Evolutionary conservation across 23 red algal species (phyloP).

Genomic region (Gracilaria domingensis): DNA sequence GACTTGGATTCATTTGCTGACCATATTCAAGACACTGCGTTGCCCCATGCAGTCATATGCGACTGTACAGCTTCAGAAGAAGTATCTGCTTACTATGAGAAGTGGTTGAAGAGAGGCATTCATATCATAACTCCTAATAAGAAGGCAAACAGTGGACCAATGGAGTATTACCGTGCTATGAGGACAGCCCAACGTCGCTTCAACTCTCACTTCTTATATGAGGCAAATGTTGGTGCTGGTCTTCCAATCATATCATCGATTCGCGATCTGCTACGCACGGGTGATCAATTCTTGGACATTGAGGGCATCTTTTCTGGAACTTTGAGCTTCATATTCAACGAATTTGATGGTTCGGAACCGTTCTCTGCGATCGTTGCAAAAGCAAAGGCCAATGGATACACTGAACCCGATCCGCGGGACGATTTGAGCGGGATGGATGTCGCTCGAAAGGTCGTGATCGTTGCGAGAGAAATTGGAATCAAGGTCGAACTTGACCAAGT

Average conservation of each 20-base stretch:
- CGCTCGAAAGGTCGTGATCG: constrained; percentile 94
- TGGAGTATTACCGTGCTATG: constrained; percentile 74
- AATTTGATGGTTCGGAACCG: constrained; percentile 84
- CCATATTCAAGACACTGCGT: constrained; percentile 81
- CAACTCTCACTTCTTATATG: constrained; percentile 99
- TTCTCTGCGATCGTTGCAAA: constrained; percentile 85
- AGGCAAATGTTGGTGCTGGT: constrained; percentile 98
- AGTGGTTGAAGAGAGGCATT: constrained; percentile 87
- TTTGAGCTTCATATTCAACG: constrained; percentile 97
- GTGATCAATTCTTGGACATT: constrained; percentile 92
- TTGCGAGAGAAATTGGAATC: constrained; percentile 94
- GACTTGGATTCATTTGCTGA: constrained; percentile 83
- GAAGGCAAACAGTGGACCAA: constrained; percentile 88
- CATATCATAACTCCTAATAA: constrained; percentile 98
- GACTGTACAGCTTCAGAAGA: constrained; percentile 96
- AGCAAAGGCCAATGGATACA: constrained; percentile 92
- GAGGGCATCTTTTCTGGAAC: constrained; percentile 98
- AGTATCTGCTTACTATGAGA: constrained; percentile 81
- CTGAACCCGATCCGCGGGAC: constrained; percentile 98
- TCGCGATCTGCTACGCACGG: constrained; percentile 93
- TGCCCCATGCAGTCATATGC: constrained; percentile 93
- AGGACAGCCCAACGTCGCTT: constrained; percentile 82
- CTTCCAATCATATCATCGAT: constrained; percentile 96
- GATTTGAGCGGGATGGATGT: constrained; percentile 95
- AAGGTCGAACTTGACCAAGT: constrained; percentile 86